Evolutionary conservation across 2,329 filamentous ascomycete species (phyloP).

Genomic region (Raffaelea ambrosiae): DNA sequence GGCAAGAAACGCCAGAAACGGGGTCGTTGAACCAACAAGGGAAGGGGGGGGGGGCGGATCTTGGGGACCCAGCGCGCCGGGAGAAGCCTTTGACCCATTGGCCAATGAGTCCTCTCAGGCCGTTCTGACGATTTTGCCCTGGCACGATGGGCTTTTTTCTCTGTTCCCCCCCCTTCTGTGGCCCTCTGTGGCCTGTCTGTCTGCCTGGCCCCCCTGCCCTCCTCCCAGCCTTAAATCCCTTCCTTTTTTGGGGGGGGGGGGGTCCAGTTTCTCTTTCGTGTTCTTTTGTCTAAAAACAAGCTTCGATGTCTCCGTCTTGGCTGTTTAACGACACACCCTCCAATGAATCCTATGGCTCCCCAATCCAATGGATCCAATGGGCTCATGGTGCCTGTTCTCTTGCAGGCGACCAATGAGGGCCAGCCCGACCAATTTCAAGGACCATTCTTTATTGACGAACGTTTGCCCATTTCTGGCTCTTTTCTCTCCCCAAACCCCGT

Average conservation of each 20-base stretch:
- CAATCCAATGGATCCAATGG: no score
- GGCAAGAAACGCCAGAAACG: neutral
- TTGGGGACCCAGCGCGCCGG: neutral
- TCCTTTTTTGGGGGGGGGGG: neutral
- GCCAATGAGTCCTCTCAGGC: no score
- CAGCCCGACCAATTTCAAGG: neutral
- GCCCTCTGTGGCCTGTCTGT: no score
- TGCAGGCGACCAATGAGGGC: no score
- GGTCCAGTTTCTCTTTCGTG: constrained; percentile 6
- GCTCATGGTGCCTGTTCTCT: no score
- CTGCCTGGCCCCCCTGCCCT: neutral
- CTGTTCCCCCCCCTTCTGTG: no score
- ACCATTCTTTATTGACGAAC: neutral
- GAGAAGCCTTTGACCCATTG: neutral
- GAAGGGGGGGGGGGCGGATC: neutral
- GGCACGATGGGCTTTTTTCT: no score
- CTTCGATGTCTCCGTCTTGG: constrained; percentile 5
- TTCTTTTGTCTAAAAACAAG: constrained; percentile 9
- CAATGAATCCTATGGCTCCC: no score
- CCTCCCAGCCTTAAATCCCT: neutral
- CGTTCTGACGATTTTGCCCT: no score
- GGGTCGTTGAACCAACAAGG: neutral
- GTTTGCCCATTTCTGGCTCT: neutral
- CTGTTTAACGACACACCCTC: neutral
- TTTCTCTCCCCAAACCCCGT: neutral